phyloP scores from a whole-genome alignment of 2,329 filamentous ascomycete species.

The Botrytis pseudocinerea region DNA sequence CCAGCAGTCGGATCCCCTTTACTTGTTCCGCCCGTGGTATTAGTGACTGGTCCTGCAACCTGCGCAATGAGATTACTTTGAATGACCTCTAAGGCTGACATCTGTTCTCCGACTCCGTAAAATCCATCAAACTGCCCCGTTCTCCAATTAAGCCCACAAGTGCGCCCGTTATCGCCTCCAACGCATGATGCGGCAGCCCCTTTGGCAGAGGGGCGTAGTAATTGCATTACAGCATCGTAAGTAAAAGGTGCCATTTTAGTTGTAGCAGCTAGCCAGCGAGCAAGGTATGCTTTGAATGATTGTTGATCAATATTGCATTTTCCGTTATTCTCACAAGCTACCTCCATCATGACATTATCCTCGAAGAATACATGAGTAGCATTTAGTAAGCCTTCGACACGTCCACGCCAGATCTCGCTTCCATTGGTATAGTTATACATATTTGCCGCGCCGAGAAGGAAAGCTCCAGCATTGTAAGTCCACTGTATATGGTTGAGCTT shows the following conservation, averaged over 20 bases:
- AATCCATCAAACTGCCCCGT: slow-evolving; percentile 48
- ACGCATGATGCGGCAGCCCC: slow-evolving; percentile 59
- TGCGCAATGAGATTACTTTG: slow-evolving; percentile 56
- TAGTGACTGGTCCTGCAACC: slow-evolving; percentile 47
- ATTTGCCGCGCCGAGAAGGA: slow-evolving; percentile 65
- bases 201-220: slow-evolving; percentile 55
- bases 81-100: slow-evolving; percentile 63
- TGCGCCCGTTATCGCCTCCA: slow-evolving; percentile 58
- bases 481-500: slow-evolving; percentile 63
- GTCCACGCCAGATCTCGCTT: slow-evolving; percentile 58
- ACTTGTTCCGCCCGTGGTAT: slow-evolving; percentile 59
- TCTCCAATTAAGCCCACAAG: slow-evolving; percentile 63
- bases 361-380: slow-evolving; percentile 57
- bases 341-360: slow-evolving; percentile 61
- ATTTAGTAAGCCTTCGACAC: slow-evolving; percentile 58
- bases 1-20: slow-evolving; percentile 42
- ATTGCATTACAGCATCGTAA: slow-evolving; percentile 52
- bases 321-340: slow-evolving; percentile 60
- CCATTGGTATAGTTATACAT: slow-evolving; percentile 65
- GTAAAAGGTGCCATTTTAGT: slow-evolving; percentile 65
- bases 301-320: slow-evolving; percentile 61
- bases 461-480: slow-evolving; percentile 67
- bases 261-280: slow-evolving; percentile 60
- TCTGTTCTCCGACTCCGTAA: slow-evolving; percentile 60
- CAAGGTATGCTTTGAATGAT: slow-evolving; percentile 62